Evolutionary conservation across 2,329 filamentous ascomycete genomes (phyloP).

Genomic region (Sphaceloma murrayae): DNA sequence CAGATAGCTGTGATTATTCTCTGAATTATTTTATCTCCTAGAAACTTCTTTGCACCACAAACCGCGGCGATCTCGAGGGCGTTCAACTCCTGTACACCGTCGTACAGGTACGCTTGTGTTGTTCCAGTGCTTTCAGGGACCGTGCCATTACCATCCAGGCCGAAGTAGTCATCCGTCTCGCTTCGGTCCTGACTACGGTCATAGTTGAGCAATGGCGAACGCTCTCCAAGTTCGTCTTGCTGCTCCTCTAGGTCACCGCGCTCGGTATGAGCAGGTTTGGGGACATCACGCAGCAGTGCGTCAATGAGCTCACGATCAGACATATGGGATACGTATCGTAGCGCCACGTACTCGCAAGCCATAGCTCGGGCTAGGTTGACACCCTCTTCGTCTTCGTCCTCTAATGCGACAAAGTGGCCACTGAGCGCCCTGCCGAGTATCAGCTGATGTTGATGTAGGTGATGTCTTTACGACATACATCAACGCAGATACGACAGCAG

Average conservation of each 20-base stretch:
- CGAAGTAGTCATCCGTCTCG: background rate
- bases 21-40: conserved; percentile 71
- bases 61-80: conserved; percentile 80
- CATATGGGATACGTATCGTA: conserved; percentile 63
- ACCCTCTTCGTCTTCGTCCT: conserved; percentile 51
- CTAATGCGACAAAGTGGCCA: conserved; percentile 59
- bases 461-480: conserved; percentile 34
- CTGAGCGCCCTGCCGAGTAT: conserved; percentile 52
- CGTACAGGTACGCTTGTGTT: conserved; percentile 47
- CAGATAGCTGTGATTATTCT: conserved; percentile 77
- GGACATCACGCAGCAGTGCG: conserved; percentile 64
- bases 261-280: conserved; percentile 24
- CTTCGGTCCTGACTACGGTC: background rate
- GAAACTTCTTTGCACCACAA: conserved; percentile 71
- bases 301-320: conserved; percentile 66
- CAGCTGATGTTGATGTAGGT: background rate
- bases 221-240: background rate
- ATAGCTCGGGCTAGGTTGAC: conserved; percentile 59
- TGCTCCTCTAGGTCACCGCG: background rate
- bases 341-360: conserved; percentile 72
- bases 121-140: background rate
- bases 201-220: conserved; percentile 9
- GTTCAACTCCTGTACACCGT: conserved; percentile 68
- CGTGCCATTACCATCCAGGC: background rate
- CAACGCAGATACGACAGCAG: conserved; percentile 61